Evolutionary conservation across 306 rosid genomes (phyloP), one percentile per base, ranked within the genome.

Genomic region (Pueraria montana): DNA sequence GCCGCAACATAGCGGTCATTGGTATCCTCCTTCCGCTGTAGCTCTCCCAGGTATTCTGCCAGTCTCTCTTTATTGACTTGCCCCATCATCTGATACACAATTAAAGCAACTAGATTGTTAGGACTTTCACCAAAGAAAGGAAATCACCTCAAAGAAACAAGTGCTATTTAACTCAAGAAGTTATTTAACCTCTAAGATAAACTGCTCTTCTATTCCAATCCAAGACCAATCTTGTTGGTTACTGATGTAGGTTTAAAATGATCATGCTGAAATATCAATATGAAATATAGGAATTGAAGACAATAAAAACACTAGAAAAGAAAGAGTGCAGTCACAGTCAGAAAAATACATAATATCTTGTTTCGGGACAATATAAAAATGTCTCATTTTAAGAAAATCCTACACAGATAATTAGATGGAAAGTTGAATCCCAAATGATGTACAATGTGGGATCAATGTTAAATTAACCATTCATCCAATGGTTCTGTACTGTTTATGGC

Each of bases 1-100:
- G 98, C 99, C 69, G 96, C 97, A 76, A 93, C 92, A 77, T 91
- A 96, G n/a, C 94, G 94, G 68, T 93, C 97, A 72, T 96, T 91
- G 53, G 98, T 92, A 79, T 96, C 86, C 87, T 95, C 98, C 72
- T 95, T 92, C 84, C 96, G 21, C 87, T 88, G 92, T 83, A 95
- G 82, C 93, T 70, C 76, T 70, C 56, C 58, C 0, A 95, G 94
- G 74, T 55, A 93, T 83, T 96, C 99, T 8, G 91, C 97, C 73
- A 93, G 82, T 38, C 99, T 90, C 74, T 93, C 97, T 67, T 84
- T 91, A 59, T 96, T 96, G 27, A 84, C 92, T 81, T 90, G 89
- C 13, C 94, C 98, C 97, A 91, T 96, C 94, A 87, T 95, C 98
- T 95, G 86, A 68, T 72, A 78, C 50, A 50, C 62, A 75, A 77